Conservation (phyloP, 345 rosid species). For the Acer negundo region DNA sequence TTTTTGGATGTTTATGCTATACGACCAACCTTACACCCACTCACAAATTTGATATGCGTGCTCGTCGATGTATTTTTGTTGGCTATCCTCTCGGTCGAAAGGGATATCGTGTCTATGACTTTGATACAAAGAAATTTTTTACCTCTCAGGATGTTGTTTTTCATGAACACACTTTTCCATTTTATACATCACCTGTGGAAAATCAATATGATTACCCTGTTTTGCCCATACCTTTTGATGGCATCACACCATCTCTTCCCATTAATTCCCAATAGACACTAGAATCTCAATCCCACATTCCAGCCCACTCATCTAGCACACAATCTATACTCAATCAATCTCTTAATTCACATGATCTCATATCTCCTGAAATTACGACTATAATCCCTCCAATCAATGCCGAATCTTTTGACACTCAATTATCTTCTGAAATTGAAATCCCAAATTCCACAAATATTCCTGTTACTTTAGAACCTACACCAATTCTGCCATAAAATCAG, state of each 20-base stretch:
- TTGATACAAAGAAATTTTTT: background rate
- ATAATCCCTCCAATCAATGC: too few species aligned
- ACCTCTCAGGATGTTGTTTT: background rate
- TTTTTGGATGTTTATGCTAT: background rate
- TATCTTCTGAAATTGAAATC: too few species aligned
- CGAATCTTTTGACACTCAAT: too few species aligned
- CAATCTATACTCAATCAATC: too few species aligned
- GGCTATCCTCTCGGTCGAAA: slow-evolving; percentile 7
- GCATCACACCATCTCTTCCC: background rate
- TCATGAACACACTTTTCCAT: background rate
- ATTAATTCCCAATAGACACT: too few species aligned
- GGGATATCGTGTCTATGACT: slow-evolving; percentile 5
- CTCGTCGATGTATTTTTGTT: background rate
- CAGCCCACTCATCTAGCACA: too few species aligned
- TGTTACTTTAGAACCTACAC: too few species aligned
- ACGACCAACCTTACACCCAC: background rate
- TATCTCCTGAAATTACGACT: too few species aligned
- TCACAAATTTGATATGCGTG: background rate
- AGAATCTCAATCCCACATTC: too few species aligned
- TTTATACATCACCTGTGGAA: background rate
- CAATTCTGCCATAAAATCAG: too few species aligned
- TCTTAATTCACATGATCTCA: too few species aligned
- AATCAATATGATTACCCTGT: background rate
- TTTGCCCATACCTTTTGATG: background rate
- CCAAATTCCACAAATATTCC: too few species aligned